A percentile compares a stretch with the other conserved stretches of the same genome.
Conservation (phyloP, 805 yeast genomes). For the Lipomyces sp. region DNA sequence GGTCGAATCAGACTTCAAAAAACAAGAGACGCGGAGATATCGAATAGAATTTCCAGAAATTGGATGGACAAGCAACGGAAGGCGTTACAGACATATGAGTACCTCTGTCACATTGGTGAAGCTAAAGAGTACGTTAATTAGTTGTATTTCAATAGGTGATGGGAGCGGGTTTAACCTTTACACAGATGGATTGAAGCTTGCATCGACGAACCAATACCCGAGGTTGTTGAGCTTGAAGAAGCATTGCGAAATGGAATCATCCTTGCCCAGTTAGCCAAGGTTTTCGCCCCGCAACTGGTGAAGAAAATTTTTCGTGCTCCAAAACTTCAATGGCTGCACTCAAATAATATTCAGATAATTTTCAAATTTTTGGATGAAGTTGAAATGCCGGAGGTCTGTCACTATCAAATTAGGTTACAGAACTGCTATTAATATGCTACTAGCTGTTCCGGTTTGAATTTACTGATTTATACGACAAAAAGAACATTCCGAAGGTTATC, state of each 20-base stretch:
- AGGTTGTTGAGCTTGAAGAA: constrained; percentile 64
- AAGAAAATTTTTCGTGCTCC: constrained; percentile 59
- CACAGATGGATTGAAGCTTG: constrained; percentile 69
- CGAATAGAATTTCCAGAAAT: constrained; percentile 17
- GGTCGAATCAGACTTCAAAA: constrained; percentile 45
- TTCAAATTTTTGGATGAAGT: constrained; percentile 68
- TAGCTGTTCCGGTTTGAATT: constrained; percentile 76
- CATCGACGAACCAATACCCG: constrained; percentile 60
- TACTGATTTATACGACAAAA: constrained; percentile 89
- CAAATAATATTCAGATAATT: constrained; percentile 88
- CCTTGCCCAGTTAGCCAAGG: constrained; percentile 76
- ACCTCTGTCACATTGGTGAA: constrained; percentile 77
- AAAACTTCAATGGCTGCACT: constrained; percentile 77
- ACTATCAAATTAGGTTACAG: background rate
- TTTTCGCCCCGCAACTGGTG: constrained; percentile 69
- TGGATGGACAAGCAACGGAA: constrained; percentile 52
- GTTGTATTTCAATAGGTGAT: background rate
- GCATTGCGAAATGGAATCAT: constrained; percentile 82
- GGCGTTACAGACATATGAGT: constrained; percentile 66
- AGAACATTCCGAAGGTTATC: constrained; percentile 90
- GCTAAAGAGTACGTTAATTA: constrained; percentile 56
- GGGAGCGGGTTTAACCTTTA: constrained; percentile 4
- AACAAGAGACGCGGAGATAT: constrained; percentile 34
- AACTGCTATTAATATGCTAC: background rate
- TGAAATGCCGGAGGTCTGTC: constrained; percentile 72